Conservation (phyloP, 1,284 basidiomycete genomes). For the Moniliophthora roreri region DNA sequence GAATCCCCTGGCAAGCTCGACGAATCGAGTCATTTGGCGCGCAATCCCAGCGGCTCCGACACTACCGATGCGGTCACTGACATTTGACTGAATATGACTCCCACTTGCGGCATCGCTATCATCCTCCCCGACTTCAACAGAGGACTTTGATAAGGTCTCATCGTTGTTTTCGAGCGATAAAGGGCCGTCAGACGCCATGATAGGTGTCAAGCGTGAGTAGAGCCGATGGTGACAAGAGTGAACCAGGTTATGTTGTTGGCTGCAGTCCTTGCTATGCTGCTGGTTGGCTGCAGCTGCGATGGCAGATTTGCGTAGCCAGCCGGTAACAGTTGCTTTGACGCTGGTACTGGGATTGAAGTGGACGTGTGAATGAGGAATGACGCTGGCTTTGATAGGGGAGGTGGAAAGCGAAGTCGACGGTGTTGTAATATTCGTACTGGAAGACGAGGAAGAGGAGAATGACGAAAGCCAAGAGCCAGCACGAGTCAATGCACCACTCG, state of each 20-base stretch:
- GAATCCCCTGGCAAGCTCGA: conserved; percentile 54
- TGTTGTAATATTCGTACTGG: conserved; percentile 38
- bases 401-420: conserved; percentile 29
- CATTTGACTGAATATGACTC: background rate
- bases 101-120: background rate
- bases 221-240: conserved; percentile 11
- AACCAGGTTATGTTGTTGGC: background rate
- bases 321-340: conserved; percentile 5
- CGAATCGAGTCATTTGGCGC: conserved; percentile 35
- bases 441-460: conserved; percentile 42
- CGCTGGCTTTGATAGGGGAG: conserved; percentile 12
- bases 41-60: background rate
- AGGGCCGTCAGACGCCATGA: conserved; percentile 19
- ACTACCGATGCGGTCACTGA: background rate
- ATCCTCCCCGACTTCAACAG: background rate
- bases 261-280: background rate
- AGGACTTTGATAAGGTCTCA: background rate
- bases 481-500: conserved; percentile 37
- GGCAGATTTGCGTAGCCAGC: background rate
- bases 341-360: conserved; percentile 18
- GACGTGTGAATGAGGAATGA: conserved; percentile 19
- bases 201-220: conserved; percentile 10
- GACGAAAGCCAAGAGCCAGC: conserved; percentile 60
- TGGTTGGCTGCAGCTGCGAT: background rate
- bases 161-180: conserved; percentile 11